Evolutionary conservation across 1,139 yeast species (phyloP), one percentile per base, ranked within the genome.

Genomic region (Magnusiomyces paraingens): DNA sequence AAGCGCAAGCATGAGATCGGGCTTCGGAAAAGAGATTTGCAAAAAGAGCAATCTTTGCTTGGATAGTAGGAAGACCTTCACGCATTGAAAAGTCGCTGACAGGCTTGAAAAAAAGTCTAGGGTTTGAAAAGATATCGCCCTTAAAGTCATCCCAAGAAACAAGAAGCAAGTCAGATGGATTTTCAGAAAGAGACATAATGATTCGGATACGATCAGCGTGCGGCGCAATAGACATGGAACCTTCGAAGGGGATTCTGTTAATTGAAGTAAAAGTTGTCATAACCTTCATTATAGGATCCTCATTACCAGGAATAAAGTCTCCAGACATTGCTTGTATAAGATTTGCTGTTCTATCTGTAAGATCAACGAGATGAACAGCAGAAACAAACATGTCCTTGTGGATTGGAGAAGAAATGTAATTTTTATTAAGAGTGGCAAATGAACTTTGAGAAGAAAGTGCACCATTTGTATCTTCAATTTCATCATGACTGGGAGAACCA

Each of bases 331-430:
- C 87, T 61, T 82, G 87, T 53, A 84, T 73, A 51, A 84, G 69
- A 66, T 84, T 86, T 0, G 87, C 81, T 0, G 88, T 83, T 66
- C 90, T 73, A 47, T 84, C 83, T 1, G 84, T 79, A 54, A 84
- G 72, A 43, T 81, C 80, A 55, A 83, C 74, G 55, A 83, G 67
- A 60, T 82, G 82, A 5, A 83, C 68, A 1, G 84, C 86, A 59
- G 75, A 78, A 47, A 82, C 71, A 1, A 77, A 74, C 8, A 72
- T 57, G 8, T 61, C 63, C 12, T 52, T 59, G 54, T 54, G 63
- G 63, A 49, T 61, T 62, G 47, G 61, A 60, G 1, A 55, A 4
- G 41, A 46, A 1, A 77, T 74, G 10, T 72, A 57, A 10, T 61
- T 62, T 12, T 52, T 59, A 54, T 54, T 64, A 64, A 50, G 61